Conservation (phyloP, 1,284 basidiomycete genomes). For the Ceratobasidium sp. region DNA sequence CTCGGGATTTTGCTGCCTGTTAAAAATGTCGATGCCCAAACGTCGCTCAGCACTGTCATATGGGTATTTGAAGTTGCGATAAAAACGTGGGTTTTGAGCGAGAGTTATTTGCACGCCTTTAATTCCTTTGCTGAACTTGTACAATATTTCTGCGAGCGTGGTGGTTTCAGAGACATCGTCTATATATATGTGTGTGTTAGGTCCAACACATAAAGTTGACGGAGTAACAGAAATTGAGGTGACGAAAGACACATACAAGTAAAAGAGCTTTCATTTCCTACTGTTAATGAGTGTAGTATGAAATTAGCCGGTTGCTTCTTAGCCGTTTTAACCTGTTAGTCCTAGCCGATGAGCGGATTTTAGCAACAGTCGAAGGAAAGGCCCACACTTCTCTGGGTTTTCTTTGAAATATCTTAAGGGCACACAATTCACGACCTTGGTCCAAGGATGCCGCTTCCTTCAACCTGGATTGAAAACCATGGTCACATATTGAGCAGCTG, state of each 20-base stretch:
- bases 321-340: not conserved
- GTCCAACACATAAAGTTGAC: too few relatives aligned
- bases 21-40: not conserved
- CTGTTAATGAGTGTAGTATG: not conserved
- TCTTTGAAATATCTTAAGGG: not conserved
- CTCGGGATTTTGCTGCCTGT: not conserved
- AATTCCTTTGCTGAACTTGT: slow-evolving; percentile 8
- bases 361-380: not conserved
- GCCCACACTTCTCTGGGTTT: not conserved
- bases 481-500: not conserved
- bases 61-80: not conserved
- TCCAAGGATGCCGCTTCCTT: not conserved
- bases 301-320: not conserved
- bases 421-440: not conserved
- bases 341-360: too few relatives aligned
- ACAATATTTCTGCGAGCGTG: not conserved
- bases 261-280: not conserved
- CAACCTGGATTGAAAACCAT: not conserved
- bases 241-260: not conserved
- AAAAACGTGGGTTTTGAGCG: not conserved
- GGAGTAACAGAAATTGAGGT: too few relatives aligned
- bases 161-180: not conserved
- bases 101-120: not conserved
- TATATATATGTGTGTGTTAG: not conserved
- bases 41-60: not conserved